Conservation (phyloP, 305 asterid genomes). For the Fraxinus albicans region DNA sequence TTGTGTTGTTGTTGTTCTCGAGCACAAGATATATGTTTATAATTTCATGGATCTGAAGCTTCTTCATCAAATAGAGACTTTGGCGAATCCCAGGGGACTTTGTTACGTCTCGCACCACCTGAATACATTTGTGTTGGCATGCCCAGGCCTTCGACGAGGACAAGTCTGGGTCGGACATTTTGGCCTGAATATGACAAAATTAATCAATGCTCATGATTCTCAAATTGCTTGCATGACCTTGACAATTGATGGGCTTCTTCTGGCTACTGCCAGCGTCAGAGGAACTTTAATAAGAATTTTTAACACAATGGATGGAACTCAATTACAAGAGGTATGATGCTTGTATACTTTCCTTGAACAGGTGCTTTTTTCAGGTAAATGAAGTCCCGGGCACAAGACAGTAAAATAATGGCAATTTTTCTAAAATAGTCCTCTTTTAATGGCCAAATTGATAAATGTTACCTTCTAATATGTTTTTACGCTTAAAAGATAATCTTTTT, state of each 20-base stretch:
- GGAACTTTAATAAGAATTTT: constrained; percentile 92
- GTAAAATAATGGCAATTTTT: not conserved
- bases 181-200: constrained; percentile 70
- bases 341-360: not conserved
- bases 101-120: constrained; percentile 81
- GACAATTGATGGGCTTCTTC: constrained; percentile 90
- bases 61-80: constrained; percentile 89
- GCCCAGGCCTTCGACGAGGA: constrained; percentile 82
- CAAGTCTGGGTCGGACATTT: constrained; percentile 93
- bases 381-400: not conserved
- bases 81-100: constrained; percentile 78
- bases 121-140: constrained; percentile 79
- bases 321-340: constrained; percentile 76
- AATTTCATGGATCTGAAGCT: constrained; percentile 86
- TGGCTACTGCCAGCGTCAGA: constrained; percentile 85
- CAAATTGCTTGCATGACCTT: constrained; percentile 77
- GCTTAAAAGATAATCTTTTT: not conserved
- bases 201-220: constrained; percentile 84
- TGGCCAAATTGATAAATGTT: not conserved
- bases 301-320: constrained; percentile 93
- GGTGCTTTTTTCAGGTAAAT: not conserved
- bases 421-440: not conserved
- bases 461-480: not conserved
- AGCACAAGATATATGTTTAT: constrained; percentile 89
- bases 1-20: constrained; percentile 79